phyloP scores from a whole-genome alignment of 495 filamentous ascomycete species.

The Annulohypoxylon nitens region DNA sequence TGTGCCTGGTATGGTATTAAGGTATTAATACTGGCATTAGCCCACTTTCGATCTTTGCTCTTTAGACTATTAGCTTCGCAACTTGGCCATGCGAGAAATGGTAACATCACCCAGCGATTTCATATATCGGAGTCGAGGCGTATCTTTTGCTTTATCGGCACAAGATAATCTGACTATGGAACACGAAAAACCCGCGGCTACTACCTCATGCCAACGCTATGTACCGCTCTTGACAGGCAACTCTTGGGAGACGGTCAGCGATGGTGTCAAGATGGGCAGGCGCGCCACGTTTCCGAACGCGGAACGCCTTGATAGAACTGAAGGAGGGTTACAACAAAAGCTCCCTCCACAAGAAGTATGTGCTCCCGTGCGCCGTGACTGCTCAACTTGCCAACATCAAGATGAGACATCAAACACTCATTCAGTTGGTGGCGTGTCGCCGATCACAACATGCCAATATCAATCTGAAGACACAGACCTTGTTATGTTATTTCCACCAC shows the following conservation, averaged over 20 bases:
- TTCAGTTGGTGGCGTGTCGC: neutral
- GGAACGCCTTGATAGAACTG: neutral
- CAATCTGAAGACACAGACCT: neutral
- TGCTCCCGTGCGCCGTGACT: neutral
- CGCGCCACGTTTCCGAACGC: neutral
- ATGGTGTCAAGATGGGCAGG: neutral
- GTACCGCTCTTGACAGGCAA: neutral
- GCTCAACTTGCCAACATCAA: neutral
- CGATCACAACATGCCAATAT: neutral
- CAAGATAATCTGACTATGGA: conserved; percentile 9
- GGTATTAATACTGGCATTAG: conserved; percentile 26
- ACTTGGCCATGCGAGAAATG: conserved; percentile 28
- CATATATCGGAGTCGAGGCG: conserved; percentile 37
- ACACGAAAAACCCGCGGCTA: neutral
- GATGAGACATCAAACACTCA: neutral
- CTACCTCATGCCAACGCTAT: neutral
- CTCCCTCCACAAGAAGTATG: neutral
- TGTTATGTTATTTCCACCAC: neutral
- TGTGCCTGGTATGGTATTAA: conserved; percentile 21
- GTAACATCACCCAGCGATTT: conserved; percentile 44
- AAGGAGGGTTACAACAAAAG: neutral
- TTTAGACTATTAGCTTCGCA: neutral
- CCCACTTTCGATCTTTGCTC: neutral
- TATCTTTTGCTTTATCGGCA: neutral
- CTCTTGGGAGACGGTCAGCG: neutral